Base-by-base conservation (phyloP, 2,329 filamentous ascomycete species). In the Fusarium pilosicola region DNA sequence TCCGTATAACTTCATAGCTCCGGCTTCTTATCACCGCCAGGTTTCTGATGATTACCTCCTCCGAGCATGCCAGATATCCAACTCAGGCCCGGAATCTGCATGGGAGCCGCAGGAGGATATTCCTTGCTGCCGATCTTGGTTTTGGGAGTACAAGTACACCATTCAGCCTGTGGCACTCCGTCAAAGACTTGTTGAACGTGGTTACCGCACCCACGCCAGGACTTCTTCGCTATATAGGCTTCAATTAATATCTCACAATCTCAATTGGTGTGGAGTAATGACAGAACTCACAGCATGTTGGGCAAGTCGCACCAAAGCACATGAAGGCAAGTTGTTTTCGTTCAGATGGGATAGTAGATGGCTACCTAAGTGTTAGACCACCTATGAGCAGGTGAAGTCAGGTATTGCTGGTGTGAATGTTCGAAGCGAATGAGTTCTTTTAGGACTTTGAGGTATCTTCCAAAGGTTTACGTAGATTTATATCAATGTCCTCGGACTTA, bases 161-260 rank as follows among this genome's bases (percentile, higher is more conserved):
- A 86, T 49, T 86, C 76, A 18, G 82, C 79, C 77, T 87, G 82
- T 36, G 84, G 80, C 8, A 87, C 79, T 63, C 82, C 81, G 38
- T 79, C 73, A 49, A 88, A 81, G n/a, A 85, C 86, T 20, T 81
- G 77, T 14, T 84, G 80, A 65, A 87, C 83, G 74, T 88, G 86
- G 62, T 71, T 81, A 56, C 86, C 86, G 79, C 86, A 88, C 69
- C 86, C 86, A 68, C 85, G 84, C 86, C 86, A 87, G 32, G 85
- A 78, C 74, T 84, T 82, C 78, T 86, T 87, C 34, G 83, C 86
- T 87, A 22, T 20, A 24, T 39, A 12, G 22, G 26, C 32, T n/a
- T 38, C 39, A 51, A 30, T 62, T 32, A 58, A 36, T 46, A 15
- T 65, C 38, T 51, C 26, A 12, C 15, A 18, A 45, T 14, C 28